Evolutionary conservation across 2,329 filamentous ascomycete genomes (phyloP).

Genomic region (Arthrinium puccinioides): DNA sequence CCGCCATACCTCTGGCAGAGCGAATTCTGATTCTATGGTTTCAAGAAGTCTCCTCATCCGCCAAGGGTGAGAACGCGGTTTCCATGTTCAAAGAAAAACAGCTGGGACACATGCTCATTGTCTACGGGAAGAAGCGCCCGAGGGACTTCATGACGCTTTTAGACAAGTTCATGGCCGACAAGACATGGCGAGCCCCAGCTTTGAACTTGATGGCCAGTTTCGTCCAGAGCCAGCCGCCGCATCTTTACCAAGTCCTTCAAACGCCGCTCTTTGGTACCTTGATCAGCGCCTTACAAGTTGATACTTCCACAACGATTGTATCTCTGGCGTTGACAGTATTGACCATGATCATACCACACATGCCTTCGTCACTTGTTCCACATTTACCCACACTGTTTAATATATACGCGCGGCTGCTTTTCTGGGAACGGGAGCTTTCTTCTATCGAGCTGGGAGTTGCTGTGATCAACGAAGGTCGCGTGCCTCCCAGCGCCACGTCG

Average conservation of each 20-base stretch:
- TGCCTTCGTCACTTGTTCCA: conserved; percentile 63
- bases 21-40: conserved; percentile 53
- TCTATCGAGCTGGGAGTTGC: conserved; percentile 28
- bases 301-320: conserved; percentile 71
- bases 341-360: conserved; percentile 77
- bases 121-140: conserved; percentile 61
- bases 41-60: conserved; percentile 30
- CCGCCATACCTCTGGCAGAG: conserved; percentile 29
- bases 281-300: conserved; percentile 65
- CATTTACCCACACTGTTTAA: conserved; percentile 71
- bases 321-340: conserved; percentile 67
- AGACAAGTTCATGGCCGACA: conserved; percentile 58
- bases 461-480: conserved; percentile 29
- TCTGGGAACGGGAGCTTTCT: conserved; percentile 60
- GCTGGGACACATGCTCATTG: conserved; percentile 44
- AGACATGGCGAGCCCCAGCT: conserved; percentile 54
- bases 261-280: conserved; percentile 67
- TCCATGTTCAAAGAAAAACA: conserved; percentile 41
- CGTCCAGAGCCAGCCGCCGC: conserved; percentile 69
- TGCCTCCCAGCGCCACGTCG: conserved; percentile 22
- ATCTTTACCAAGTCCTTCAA: conserved; percentile 65
- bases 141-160: conserved; percentile 63
- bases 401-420: conserved; percentile 71
- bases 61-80: conserved; percentile 27
- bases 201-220: conserved; percentile 65